A percentile compares a stretch with the other conserved stretches of the same genome.
These are phyloP conservation scores for Lophium mytilinum DNA, from an alignment of 495 filamentous ascomycete genomes.

Conservation along the genomic window DNA sequence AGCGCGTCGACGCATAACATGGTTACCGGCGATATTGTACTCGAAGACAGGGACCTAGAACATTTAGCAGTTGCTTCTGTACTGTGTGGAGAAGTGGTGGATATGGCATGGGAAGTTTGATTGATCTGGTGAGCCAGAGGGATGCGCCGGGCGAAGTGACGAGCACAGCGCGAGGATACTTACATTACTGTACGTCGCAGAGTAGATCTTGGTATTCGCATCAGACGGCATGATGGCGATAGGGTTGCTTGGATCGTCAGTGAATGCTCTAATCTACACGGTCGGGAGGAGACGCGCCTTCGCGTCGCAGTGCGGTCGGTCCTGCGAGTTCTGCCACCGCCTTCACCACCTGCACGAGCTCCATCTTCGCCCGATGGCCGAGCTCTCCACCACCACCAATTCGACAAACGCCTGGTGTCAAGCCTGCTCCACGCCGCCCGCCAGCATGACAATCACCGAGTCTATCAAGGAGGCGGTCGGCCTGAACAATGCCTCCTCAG, in stretches of 20 bases:
- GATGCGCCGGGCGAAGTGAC: slow-evolving; percentile 3
- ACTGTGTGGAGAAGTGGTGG: too few relatives aligned
- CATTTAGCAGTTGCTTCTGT: background rate
- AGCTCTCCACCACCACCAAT: background rate
- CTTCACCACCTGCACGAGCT: background rate
- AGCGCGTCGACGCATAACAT: slow-evolving; percentile 80
- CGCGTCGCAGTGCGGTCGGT: too few relatives aligned
- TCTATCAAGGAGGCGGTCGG: slow-evolving; percentile 37
- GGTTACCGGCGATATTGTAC: slow-evolving; percentile 66
- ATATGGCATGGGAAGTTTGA: too few relatives aligned
- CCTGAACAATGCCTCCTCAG: slow-evolving; percentile 17
- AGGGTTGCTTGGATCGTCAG: background rate
- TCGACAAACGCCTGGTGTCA: too few relatives aligned
- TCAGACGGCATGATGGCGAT: slow-evolving; percentile 23
- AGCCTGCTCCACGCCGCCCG: slow-evolving; percentile 3
- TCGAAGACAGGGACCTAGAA: slow-evolving; percentile 82
- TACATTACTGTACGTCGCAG: slow-evolving; percentile 92
- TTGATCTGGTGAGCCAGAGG: background rate
- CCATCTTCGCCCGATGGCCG: background rate
- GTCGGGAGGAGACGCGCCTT: too few relatives aligned
- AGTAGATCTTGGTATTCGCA: slow-evolving; percentile 53
- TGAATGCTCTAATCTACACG: too few relatives aligned
- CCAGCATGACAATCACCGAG: slow-evolving; percentile 34
- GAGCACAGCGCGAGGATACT: slow-evolving; percentile 30
- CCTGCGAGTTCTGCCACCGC: background rate